Percentiles rank a stretch among this genome's conserved stretches.
phyloP scores from a whole-genome alignment of 2,329 filamentous ascomycete species.

The Aureobasidium lini region DNA sequence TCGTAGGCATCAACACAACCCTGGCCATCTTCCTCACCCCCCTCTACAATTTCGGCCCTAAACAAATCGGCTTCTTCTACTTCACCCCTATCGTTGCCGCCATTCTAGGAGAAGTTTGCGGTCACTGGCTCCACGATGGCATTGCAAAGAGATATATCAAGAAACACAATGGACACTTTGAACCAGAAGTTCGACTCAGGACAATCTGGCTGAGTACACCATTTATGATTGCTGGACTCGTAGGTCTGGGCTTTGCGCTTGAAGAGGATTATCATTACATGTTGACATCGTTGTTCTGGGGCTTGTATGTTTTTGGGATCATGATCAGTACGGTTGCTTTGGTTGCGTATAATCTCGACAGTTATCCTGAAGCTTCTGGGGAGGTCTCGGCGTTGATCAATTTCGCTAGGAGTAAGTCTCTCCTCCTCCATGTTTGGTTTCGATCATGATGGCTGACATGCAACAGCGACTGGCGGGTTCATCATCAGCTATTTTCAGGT shows the following conservation, averaged over 20 bases:
- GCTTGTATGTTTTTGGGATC: slow-evolving; percentile 48
- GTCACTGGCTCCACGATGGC: slow-evolving; percentile 51
- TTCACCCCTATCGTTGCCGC: slow-evolving; percentile 51
- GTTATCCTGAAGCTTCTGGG: slow-evolving; percentile 49
- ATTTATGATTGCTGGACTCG: slow-evolving; percentile 44
- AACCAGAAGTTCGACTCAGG: slow-evolving; percentile 49
- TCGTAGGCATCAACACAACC: slow-evolving; percentile 22
- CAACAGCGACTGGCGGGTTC: slow-evolving; percentile 40
- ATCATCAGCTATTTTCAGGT: slow-evolving; percentile 48
- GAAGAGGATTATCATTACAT: slow-evolving; percentile 45
- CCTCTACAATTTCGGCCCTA: slow-evolving; percentile 35
- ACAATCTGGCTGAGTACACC: slow-evolving; percentile 42
- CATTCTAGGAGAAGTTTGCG: slow-evolving; percentile 45
- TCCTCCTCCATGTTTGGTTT: too few relatives aligned
- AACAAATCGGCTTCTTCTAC: slow-evolving; percentile 50
- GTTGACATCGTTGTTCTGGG: slow-evolving; percentile 43
- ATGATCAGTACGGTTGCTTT: slow-evolving; percentile 49
- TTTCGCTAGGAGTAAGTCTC: slow-evolving; percentile 25
- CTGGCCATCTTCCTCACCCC: slow-evolving; percentile 21
- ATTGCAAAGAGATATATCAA: slow-evolving; percentile 12
- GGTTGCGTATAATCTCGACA: slow-evolving; percentile 47
- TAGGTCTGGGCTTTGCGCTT: slow-evolving; percentile 48
- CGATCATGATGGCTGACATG: too few relatives aligned
- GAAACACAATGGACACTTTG: slow-evolving; percentile 44
- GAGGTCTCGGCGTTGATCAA: slow-evolving; percentile 49